phyloP scores from a whole-genome alignment of 225 moss, liverwort and hornwort species.

The Bryoerythrophyllum caledonicum region DNA sequence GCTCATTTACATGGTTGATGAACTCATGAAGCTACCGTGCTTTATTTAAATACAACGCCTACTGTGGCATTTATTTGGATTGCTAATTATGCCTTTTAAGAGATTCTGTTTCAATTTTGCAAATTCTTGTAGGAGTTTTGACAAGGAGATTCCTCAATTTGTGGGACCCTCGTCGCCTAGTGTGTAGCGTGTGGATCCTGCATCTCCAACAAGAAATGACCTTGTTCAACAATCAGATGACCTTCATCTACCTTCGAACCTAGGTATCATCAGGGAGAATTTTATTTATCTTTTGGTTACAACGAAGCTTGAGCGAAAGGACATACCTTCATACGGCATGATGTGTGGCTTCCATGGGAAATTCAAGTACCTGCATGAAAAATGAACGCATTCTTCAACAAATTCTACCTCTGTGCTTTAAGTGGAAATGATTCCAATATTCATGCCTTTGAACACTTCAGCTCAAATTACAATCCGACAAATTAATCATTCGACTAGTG shows the following conservation, averaged over 20 bases:
- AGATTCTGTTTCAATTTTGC: no score
- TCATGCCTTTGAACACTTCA: no score
- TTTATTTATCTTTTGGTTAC: background rate
- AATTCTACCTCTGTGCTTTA: background rate
- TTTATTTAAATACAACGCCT: no score
- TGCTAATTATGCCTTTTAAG: no score
- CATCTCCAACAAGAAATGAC: constrained; percentile 3
- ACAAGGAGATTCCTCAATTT: no score
- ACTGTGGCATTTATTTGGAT: no score
- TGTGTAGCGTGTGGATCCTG: constrained; percentile 72
- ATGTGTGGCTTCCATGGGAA: constrained; percentile 83
- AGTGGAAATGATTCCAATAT: background rate
- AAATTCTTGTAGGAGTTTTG: no score
- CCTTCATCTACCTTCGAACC: background rate
- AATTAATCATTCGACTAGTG: background rate
- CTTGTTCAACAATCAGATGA: background rate
- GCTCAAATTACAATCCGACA: background rate
- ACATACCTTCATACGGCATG: constrained; percentile 74
- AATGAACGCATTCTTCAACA: background rate
- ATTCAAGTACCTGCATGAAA: constrained; percentile 69
- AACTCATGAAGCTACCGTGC: no score
- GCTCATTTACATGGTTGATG: no score
- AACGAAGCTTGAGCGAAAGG: background rate
- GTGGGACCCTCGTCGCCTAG: constrained; percentile 61
- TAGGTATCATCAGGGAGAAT: background rate